Percentiles rank a stretch among this genome's conserved stretches.
phyloP scores from a whole-genome alignment of 371 early-diverging fungal species.

The Quaeritorhiza haematococci region DNA sequence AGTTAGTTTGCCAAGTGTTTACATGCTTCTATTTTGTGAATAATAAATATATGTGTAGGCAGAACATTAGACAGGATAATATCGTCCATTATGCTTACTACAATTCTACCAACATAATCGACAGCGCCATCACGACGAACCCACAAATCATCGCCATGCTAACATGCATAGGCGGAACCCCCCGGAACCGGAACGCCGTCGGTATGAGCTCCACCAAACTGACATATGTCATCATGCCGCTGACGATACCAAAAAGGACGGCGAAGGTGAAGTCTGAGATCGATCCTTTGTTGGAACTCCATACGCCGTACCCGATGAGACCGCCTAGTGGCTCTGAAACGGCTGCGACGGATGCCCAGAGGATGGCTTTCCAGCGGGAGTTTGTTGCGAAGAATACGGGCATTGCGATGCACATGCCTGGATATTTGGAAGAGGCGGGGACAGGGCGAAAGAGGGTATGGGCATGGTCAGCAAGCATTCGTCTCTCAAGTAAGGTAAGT shows the following conservation, averaged over 20 bases:
- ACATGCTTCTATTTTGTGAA: no score
- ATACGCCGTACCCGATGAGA: conserved; percentile 6
- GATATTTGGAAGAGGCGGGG: not conserved
- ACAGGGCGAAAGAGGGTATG: not conserved
- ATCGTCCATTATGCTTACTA: no score
- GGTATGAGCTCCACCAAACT: conserved; percentile 10
- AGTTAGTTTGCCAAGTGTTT: no score
- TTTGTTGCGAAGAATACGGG: conserved; percentile 11
- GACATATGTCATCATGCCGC: conserved; percentile 16
- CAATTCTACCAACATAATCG: conserved; percentile 9
- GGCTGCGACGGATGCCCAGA: conserved; percentile 11
- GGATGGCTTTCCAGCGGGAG: conserved; percentile 8
- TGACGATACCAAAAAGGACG: conserved; percentile 9
- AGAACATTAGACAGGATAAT: no score
- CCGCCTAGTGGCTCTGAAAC: conserved; percentile 14
- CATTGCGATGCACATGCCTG: conserved; percentile 10
- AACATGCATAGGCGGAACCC: not conserved
- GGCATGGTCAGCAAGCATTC: not conserved
- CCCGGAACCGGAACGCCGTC: conserved; percentile 7
- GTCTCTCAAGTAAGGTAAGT: no score
- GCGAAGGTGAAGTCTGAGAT: conserved; percentile 5
- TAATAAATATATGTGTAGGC: no score
- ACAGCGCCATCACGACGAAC: conserved; percentile 16
- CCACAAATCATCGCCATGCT: conserved; percentile 7
- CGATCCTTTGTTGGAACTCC: not conserved